Evolutionary conservation across 129 eudicot genomes (phyloP), one percentile per base, ranked within the genome.

Genomic region (Artemisia annua): DNA sequence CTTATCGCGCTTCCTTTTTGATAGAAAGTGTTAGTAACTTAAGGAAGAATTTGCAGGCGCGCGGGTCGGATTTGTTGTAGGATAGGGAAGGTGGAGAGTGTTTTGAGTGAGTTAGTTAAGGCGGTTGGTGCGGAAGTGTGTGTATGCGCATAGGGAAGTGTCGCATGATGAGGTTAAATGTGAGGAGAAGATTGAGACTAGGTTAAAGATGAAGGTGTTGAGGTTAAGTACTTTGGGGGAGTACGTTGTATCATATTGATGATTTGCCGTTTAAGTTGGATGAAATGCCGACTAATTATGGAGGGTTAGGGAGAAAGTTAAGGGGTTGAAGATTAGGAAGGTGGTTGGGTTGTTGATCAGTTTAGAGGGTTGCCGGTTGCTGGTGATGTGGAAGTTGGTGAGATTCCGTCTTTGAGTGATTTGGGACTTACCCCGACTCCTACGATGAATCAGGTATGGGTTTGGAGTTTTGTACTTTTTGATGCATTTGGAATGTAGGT

Each of bases 161-260:
- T 85, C 95, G 16, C 86, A 84, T 58, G 95, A 89, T 76, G 98
- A 93, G 75, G 98, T 90, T 52, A 87, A 86, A 70, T 83, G 95
- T 8, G 98, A 90, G 80, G 87, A 74, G 57, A 87, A 79, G 76
- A 82, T 89, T 56, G 96, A 89, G 77, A 77, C 32, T 14, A 85
- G 53, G 15, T 73, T 89, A 93, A 87, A 79, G 90, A 89, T 66
- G 96, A 89, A 64, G 96, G 98, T 1, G 85, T 93, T 28, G 98
- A 92, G 71, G 90, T 92, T 52, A 92, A 87, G 84, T 92, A 92
- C 76, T 89, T 79, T 92, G 98, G 98, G 98, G 98, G 59, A 92
- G 98, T 65, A 93, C 98, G 44, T 83, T 92, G 89, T 87, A 92
- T 57, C 98, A 92, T 79, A 13, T 92, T 53, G 98, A 93, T 69